phyloP scores from a whole-genome alignment of 306 rosid species.

The Aeschynomene evenia region DNA sequence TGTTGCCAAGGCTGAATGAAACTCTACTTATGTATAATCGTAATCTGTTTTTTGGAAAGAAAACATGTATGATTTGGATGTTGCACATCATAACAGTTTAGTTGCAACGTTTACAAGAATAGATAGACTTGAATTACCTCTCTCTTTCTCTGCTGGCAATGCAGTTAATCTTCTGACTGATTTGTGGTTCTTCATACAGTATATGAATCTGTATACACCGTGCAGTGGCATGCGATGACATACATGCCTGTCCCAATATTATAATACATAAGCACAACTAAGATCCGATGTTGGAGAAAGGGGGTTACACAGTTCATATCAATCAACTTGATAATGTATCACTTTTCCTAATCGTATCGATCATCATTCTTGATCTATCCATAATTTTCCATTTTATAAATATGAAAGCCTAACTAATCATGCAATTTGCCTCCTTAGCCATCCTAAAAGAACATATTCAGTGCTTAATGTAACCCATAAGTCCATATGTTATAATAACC shows the following conservation, averaged over 20 bases:
- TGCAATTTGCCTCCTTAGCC: not conserved
- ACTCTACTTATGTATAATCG: not conserved
- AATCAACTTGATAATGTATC: slow-evolving; percentile 14
- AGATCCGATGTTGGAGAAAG: not conserved
- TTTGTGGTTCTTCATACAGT: slow-evolving; percentile 44
- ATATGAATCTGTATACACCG: slow-evolving; percentile 45
- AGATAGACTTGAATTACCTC: slow-evolving; percentile 45
- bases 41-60: not conserved
- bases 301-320: not conserved
- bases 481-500: not conserved
- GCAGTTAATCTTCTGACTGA: slow-evolving; percentile 54
- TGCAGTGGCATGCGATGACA: slow-evolving; percentile 43
- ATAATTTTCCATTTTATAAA: slow-evolving; percentile 14
- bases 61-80: not conserved
- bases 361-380: slow-evolving; percentile 13
- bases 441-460: not conserved
- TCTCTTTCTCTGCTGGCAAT: slow-evolving; percentile 41
- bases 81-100: slow-evolving; percentile 12
- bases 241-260: slow-evolving; percentile 54
- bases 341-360: not conserved
- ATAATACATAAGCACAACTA: slow-evolving; percentile 21
- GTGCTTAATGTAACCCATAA: slow-evolving; percentile 8
- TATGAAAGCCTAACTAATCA: not conserved
- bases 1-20: not conserved
- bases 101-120: slow-evolving; percentile 17